These are phyloP conservation scores for Microbotryum silenes-acaulis DNA, from an alignment of 1,284 basidiomycete genomes.

Conservation along the genomic window DNA sequence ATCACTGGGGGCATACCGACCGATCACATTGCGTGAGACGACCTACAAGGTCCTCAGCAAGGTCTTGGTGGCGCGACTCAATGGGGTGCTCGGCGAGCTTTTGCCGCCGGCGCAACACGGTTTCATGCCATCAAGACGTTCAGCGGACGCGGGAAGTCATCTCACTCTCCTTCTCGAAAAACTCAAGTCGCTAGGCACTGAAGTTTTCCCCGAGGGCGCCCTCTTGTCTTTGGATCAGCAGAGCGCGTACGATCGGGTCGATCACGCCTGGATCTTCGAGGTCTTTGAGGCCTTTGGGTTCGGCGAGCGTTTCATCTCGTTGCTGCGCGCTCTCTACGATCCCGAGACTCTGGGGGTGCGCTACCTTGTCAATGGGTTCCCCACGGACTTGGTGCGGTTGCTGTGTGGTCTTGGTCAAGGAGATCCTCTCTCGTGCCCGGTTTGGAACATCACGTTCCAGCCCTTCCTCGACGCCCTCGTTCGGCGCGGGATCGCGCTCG, in stretches of 20 bases:
- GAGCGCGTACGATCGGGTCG: conserved; percentile 2
- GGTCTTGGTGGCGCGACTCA: not conserved
- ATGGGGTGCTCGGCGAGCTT: not conserved
- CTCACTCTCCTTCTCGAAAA: conserved; percentile 1
- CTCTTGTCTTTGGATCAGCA: conserved; percentile 1
- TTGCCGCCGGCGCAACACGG: conserved; percentile 2
- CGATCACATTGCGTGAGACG: conserved; percentile 2
- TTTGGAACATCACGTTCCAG: conserved; percentile 5
- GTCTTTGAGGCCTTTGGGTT: conserved; percentile 1
- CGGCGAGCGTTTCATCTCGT: not conserved
- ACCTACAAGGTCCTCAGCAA: conserved; percentile 1
- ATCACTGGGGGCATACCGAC: too few species aligned
- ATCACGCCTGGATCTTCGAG: conserved; percentile 5
- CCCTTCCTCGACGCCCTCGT: conserved; percentile 9
- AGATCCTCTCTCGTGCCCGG: conserved; percentile 1
- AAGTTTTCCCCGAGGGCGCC: not conserved
- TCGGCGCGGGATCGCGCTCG: not conserved
- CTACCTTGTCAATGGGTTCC: conserved; percentile 8
- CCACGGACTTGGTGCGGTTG: not conserved
- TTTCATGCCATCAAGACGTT: not conserved
- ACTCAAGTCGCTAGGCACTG: not conserved
- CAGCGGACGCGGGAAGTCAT: not conserved
- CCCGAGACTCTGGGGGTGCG: not conserved
- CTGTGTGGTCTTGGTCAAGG: conserved; percentile 3
- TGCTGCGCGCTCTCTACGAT: conserved; percentile 3